Conservation (phyloP, 352 stramenopile species). For the Elongisporangium prolatum region DNA sequence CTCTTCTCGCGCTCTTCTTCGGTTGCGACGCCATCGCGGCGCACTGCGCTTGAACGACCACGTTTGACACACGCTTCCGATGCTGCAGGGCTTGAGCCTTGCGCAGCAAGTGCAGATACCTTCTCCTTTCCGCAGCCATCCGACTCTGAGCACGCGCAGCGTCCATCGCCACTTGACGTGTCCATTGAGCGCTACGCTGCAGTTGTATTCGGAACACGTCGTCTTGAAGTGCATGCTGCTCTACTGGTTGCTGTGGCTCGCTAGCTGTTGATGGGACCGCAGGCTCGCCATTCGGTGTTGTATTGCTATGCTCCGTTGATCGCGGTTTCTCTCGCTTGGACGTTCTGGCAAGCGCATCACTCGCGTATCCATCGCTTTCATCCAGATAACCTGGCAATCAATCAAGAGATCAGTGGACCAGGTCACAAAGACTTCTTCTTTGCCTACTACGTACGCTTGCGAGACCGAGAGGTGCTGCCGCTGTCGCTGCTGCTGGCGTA, state of each 20-base stretch:
- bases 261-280: neutral
- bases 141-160: conserved; percentile 22
- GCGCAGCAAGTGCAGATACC: conserved; percentile 36
- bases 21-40: conserved; percentile 39
- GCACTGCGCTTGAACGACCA: conserved; percentile 57
- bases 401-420: neutral
- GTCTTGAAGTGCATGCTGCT: conserved; percentile 19
- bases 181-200: conserved; percentile 41
- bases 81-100: conserved; percentile 37
- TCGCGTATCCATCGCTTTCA: neutral
- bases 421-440: too few relatives aligned
- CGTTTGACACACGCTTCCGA: conserved; percentile 53
- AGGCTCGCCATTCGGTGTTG: neutral
- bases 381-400: neutral
- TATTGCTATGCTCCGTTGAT: too few relatives aligned
- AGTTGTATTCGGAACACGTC: conserved; percentile 72
- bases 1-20: conserved; percentile 24
- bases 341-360: conserved; percentile 1
- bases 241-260: conserved; percentile 7
- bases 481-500: conserved; percentile 8
- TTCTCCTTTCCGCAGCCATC: conserved; percentile 38
- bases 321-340: neutral
- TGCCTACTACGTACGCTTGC: conserved; percentile 18
- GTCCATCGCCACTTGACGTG: conserved; percentile 29
- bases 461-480: conserved; percentile 1